Evolutionary conservation across 768 basidiomycete species (phyloP).

Genomic region (Phlegmacium glaucopus): DNA sequence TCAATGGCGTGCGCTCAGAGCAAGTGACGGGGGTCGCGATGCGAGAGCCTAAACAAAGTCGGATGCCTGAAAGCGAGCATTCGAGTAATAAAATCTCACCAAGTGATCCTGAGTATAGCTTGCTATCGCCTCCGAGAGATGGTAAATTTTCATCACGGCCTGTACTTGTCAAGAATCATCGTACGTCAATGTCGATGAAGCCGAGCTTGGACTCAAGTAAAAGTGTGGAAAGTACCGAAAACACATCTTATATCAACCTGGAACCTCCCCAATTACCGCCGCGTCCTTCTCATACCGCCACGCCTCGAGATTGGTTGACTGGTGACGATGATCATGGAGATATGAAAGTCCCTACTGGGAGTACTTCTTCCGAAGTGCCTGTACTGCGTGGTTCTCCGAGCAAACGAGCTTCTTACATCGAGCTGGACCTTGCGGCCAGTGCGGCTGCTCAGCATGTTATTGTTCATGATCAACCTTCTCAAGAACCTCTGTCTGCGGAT

Average conservation of each 20-base stretch:
- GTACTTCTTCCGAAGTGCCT: conserved; percentile 32
- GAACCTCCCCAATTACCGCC: conserved; percentile 8
- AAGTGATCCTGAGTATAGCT: conserved; percentile 1
- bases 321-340: conserved; percentile 50
- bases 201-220: conserved; percentile 14
- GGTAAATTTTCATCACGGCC: conserved; percentile 29
- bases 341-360: conserved; percentile 11
- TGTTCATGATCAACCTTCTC: conserved; percentile 14
- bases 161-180: conserved; percentile 46
- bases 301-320: conserved; percentile 69
- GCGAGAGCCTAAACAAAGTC: conserved; percentile 34
- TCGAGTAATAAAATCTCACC: background rate
- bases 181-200: conserved; percentile 46
- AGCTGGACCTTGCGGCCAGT: conserved; percentile 42
- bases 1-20: conserved; percentile 49
- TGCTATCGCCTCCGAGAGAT: background rate
- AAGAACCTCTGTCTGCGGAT: conserved; percentile 16
- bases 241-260: conserved; percentile 1
- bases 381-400: conserved; percentile 67
- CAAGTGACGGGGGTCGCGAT: conserved; percentile 53
- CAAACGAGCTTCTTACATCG: conserved; percentile 68
- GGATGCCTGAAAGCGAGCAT: conserved; percentile 6
- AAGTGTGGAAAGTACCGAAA: background rate
- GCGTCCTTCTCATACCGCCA: conserved; percentile 7
- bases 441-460: conserved; percentile 34